Evolutionary conservation across 1,284 basidiomycete genomes (phyloP), one percentile per base, ranked within the genome.

Genomic region (Sporisorium scitamineum): DNA sequence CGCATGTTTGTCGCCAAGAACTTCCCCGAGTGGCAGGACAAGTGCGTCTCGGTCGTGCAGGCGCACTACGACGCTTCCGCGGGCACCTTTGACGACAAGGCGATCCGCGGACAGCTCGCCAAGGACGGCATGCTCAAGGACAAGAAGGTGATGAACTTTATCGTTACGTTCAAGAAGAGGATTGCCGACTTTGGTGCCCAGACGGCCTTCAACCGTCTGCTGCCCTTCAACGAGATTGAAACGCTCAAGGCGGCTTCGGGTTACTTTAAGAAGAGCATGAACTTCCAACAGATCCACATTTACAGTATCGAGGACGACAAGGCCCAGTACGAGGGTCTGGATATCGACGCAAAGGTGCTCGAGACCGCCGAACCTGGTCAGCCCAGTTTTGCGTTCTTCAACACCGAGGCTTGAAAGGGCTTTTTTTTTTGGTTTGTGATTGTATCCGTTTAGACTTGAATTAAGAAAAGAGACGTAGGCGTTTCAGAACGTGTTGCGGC

Each of bases 21-120:
- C 65, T 98, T 95, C 91, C 96, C 96, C 0, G 91, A 91, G 75
- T 99, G 96, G 95, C 96, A 99, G 86, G 90, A 94, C 82, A 86
- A 87, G 45, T 93, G 93, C 81, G 92, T 97, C 54, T 89, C 90
- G 78, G 88, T 91, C 50, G 89, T 97, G 61, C 90, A 90, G 86
- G 90, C 90, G 18, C 88, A 92, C 24, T 95, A 92, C 83, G 88
- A 89, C 69, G 88, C 87, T 55, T 86, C 87, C 56, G 87, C 87
- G 26, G 89, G 90, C 70, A 89, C 88, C 78, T 91, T 97, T 44
- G 94, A 99, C 85, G 95, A 98, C 84, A 90, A 87, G 54, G 92
- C 91, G 86, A 90, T 97, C 69, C 90, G 92, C 81, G 88, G 91
- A 81, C 84, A 90, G 68, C 86, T 98, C 76, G 89, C 89, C 13